Evolutionary conservation across 306 rosid genomes (phyloP).

Genomic region (Mimosa pudica): DNA sequence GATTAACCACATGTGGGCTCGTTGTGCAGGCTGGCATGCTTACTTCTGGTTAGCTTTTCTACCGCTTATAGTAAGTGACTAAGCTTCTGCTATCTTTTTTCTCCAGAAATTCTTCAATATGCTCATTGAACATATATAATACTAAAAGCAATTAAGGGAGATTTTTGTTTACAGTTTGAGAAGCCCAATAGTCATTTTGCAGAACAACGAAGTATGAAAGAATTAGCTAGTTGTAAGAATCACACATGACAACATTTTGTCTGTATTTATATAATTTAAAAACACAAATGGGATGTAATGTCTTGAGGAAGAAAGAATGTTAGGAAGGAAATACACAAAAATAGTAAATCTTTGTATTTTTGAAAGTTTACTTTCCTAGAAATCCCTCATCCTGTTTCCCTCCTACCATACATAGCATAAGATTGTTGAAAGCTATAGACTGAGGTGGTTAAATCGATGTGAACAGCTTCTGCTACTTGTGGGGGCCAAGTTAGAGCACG

Average conservation of each 20-base stretch:
- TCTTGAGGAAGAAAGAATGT: not conserved
- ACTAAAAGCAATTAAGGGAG: not conserved
- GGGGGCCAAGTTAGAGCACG: slow-evolving; percentile 90
- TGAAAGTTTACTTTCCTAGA: too few species aligned
- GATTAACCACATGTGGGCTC: slow-evolving; percentile 16
- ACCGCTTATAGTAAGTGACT: slow-evolving; percentile 76
- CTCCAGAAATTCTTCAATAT: slow-evolving; percentile 2
- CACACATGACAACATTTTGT: not conserved
- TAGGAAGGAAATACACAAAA: too few species aligned
- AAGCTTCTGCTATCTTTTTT: not conserved
- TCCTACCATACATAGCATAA: too few species aligned
- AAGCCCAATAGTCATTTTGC: not conserved
- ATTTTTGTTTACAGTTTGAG: not conserved
- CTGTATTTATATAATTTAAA: not conserved
- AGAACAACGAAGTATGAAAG: not conserved
- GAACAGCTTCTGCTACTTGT: slow-evolving; percentile 82
- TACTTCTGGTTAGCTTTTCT: slow-evolving; percentile 93
- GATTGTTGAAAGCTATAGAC: not conserved
- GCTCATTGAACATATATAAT: not conserved
- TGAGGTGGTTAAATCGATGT: slow-evolving; percentile 22
- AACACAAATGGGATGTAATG: not conserved
- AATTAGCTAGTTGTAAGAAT: not conserved
- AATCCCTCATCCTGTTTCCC: too few species aligned
- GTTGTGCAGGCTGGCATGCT: slow-evolving; percentile 82
- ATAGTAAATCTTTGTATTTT: too few species aligned